Percentiles rank a stretch among this genome's conserved stretches.
These are phyloP conservation scores for Elsinoe fawcettii DNA, from an alignment of 2,329 filamentous ascomycete genomes.

Conservation along the genomic window DNA sequence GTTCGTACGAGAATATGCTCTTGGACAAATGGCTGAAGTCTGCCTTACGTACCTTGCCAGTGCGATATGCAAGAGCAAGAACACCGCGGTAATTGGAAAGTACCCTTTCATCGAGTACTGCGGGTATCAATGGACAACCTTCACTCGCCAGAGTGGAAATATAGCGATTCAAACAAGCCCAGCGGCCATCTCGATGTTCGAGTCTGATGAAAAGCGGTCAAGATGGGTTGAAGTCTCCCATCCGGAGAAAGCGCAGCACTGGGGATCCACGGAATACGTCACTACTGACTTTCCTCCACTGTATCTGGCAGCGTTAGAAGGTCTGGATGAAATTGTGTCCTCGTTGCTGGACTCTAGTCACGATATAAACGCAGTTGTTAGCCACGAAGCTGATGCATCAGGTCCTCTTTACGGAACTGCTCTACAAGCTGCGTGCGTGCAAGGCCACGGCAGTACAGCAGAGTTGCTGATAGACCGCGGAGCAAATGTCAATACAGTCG, in stretches of 20 bases:
- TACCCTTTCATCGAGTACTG: background rate
- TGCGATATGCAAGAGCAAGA: background rate
- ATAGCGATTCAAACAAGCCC: background rate
- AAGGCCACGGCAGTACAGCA: background rate
- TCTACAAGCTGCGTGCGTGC: background rate
- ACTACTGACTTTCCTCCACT: background rate
- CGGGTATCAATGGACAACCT: background rate
- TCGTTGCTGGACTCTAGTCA: background rate
- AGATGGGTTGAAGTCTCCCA: background rate
- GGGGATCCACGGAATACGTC: background rate
- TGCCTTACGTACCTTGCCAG: background rate
- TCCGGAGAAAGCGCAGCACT: background rate
- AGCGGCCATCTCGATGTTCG: background rate
- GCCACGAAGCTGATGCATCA: background rate
- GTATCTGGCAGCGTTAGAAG: background rate
- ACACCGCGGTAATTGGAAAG: background rate
- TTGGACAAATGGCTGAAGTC: background rate
- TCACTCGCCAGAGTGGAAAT: background rate
- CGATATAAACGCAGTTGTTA: background rate
- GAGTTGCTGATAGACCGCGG: background rate
- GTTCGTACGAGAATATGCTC: background rate
- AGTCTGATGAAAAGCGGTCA: background rate
- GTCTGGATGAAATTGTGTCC: background rate
- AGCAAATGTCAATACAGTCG: conserved; percentile 17
- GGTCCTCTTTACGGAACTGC: background rate